Percentiles rank a stretch among this genome's conserved stretches.
phyloP scores from a whole-genome alignment of 805 yeast genomes.

The Pichia kluyveri region DNA sequence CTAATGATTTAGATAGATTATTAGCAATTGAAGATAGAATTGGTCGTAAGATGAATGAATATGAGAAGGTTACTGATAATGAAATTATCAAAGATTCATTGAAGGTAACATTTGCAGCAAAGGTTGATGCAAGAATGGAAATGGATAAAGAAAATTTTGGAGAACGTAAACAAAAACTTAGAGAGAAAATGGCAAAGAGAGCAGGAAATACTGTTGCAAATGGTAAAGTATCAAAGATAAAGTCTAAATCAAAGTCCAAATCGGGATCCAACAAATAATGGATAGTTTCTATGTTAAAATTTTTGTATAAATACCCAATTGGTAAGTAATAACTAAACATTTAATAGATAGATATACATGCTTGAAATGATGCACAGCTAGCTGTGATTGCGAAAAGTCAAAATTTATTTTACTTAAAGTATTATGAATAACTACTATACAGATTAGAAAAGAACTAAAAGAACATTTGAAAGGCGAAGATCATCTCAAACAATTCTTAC shows the following conservation, averaged over 20 bases:
- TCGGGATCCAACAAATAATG: too few species aligned
- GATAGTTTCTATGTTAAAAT: too few species aligned
- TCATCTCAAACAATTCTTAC: constrained; percentile 1
- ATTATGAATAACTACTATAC: background rate
- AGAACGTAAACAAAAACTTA: constrained; percentile 32
- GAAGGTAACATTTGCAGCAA: constrained; percentile 66
- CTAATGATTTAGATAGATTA: constrained; percentile 73
- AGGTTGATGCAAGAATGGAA: constrained; percentile 84
- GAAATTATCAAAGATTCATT: constrained; percentile 62
- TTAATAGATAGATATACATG: too few species aligned
- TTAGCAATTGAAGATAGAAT: constrained; percentile 83
- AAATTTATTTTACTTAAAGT: too few species aligned
- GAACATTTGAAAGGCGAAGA: background rate
- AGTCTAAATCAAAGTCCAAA: background rate
- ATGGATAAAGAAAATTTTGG: constrained; percentile 92
- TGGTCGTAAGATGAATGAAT: constrained; percentile 68
- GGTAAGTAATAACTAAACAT: too few species aligned
- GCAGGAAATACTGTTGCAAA: background rate
- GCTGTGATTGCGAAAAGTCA: too few species aligned
- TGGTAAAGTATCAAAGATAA: background rate
- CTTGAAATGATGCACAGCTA: too few species aligned
- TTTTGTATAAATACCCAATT: too few species aligned
- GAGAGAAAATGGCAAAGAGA: constrained; percentile 11
- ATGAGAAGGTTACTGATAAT: constrained; percentile 64
- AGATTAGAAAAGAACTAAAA: background rate